These are phyloP conservation scores for Hypocrella siamensis DNA, from an alignment of 2,329 filamentous ascomycete species.

Conservation along the genomic window DNA sequence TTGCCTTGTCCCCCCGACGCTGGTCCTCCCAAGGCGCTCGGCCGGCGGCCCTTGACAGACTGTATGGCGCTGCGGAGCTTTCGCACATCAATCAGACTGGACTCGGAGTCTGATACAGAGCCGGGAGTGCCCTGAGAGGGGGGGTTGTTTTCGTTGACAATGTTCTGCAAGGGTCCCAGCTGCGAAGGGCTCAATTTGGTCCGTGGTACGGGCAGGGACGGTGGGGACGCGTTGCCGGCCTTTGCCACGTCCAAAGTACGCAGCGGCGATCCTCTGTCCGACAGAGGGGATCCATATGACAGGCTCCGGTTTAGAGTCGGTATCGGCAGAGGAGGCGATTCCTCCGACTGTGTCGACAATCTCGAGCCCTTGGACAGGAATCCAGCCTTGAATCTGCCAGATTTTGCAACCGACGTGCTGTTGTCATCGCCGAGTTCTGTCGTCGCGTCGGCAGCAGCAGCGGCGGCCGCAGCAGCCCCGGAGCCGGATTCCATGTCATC, in stretches of 20 bases:
- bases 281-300: constrained; percentile 25
- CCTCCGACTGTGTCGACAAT: constrained; percentile 26
- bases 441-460: background rate
- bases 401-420: constrained; percentile 26
- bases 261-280: constrained; percentile 26
- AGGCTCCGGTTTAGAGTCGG: constrained; percentile 42
- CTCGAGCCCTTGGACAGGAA: constrained; percentile 51
- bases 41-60: constrained; percentile 28
- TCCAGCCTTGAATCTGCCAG: constrained; percentile 72
- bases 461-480: constrained; percentile 31
- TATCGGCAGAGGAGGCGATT: constrained; percentile 44
- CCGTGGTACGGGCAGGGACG: constrained; percentile 14
- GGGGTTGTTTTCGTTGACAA: constrained; percentile 36
- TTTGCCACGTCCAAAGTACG: constrained; percentile 33
- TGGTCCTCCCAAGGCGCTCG: constrained; percentile 20
- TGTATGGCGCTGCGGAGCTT: constrained; percentile 41
- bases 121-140: constrained; percentile 20
- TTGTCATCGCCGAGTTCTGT: constrained; percentile 29
- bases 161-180: constrained; percentile 14
- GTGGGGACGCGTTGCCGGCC: constrained; percentile 34
- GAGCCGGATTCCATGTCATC: constrained; percentile 22
- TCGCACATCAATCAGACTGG: constrained; percentile 31
- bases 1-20: constrained; percentile 18
- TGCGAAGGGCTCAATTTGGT: constrained; percentile 7
- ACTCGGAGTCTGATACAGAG: constrained; percentile 33